Evolutionary conservation across 176 grass and related monocot species (phyloP), one percentile per base, ranked within the genome.

Genomic region (Elymus sibiricus): DNA sequence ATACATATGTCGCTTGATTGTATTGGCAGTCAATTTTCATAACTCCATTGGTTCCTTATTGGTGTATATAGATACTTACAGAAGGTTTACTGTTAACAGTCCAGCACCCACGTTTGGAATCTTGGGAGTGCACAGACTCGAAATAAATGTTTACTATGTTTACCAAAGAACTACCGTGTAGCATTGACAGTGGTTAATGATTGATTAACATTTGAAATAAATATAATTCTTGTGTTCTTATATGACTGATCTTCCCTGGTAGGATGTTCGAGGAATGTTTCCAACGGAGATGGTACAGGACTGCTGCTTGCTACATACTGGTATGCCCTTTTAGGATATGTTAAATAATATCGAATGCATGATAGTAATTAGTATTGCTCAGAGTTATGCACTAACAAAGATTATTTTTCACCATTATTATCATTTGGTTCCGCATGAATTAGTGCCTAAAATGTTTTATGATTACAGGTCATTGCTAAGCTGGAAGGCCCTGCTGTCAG

Each of bases 231-330:
- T 38, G 69, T 53, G 39, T 51, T 61, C 26, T 69, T 64, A 71
- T 51, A 73, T 27, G 26, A 51, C 65, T 77, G 60, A 83, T 73
- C 78, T 68, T 85, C 76, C 44, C 60, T 87, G 81, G 51, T 86
- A 98, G 96, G 94, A 94, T 98, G 93, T 98, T 98, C 74, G 96
- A 98, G 90, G 96, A 95, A 87, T 98, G 96, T 77, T 98, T 98
- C 86, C 96, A 92, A 84, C 88, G 90, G 82, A 89, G 94, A 94
- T 98, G 96, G 93, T 98, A 98, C 64, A 92, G 94, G 84, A 98
- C 96, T 78, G 96, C 96, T 94, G 96, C 96, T 89, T 95, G 96
- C 71, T 98, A 98, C 90, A 98, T 98, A 86, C 58, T 98, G 96
- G 96, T 85, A 38, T 67, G 56, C 24, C 53, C 42, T 83, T 74